Evolutionary conservation across 495 filamentous ascomycete genomes (phyloP).

Genomic region (Penicillium mononematosum): DNA sequence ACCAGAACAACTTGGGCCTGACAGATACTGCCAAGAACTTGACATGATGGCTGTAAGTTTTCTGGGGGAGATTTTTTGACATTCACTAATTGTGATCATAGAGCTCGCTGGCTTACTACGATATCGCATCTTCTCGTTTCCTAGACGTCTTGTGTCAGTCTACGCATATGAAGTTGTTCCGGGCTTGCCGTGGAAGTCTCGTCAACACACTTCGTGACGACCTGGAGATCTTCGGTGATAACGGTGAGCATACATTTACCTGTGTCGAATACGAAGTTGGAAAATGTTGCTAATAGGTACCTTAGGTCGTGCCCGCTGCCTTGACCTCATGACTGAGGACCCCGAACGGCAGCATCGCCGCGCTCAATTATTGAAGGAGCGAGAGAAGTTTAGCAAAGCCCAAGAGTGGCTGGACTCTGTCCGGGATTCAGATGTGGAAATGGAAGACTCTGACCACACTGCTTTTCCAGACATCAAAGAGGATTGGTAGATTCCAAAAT

Average conservation of each 20-base stretch:
- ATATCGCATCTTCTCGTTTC: conserved; percentile 50
- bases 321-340: conserved; percentile 48
- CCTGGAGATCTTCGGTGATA: conserved; percentile 35
- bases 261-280: neutral
- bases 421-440: conserved; percentile 23
- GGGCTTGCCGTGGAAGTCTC: conserved; percentile 40
- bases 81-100: conserved; percentile 16
- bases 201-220: conserved; percentile 32
- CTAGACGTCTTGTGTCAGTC: conserved; percentile 49
- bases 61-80: neutral
- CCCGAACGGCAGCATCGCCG: conserved; percentile 43
- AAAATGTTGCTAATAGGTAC: conserved; percentile 1
- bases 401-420: conserved; percentile 39
- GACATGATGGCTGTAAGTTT: conserved; percentile 51
- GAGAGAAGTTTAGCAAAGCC: conserved; percentile 45
- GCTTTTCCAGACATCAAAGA: neutral
- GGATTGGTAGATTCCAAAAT: neutral
- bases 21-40: conserved; percentile 47
- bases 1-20: conserved; percentile 35
- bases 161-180: conserved; percentile 48
- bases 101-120: conserved; percentile 53
- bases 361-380: conserved; percentile 37
- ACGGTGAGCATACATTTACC: conserved; percentile 31
- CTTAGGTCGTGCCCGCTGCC: conserved; percentile 20
- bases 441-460: conserved; percentile 1